Evolutionary conservation across 2,329 filamentous ascomycete species (phyloP).

Genomic region (Aspergillus tanneri): DNA sequence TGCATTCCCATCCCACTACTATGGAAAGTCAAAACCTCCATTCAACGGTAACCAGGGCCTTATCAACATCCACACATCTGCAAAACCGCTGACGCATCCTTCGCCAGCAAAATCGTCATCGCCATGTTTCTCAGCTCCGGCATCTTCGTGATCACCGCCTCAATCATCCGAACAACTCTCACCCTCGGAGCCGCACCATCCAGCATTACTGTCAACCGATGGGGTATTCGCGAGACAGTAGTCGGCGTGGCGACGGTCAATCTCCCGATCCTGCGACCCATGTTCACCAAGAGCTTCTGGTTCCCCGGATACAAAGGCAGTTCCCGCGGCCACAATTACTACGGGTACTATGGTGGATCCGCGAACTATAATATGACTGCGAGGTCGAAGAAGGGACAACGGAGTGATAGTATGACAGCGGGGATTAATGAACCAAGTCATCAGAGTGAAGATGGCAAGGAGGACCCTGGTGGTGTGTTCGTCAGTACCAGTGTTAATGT

Average conservation of each 20-base stretch:
- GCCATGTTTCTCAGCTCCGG: slow-evolving; percentile 6
- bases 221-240: slow-evolving; percentile 6
- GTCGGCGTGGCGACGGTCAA: slow-evolving; percentile 6
- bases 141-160: slow-evolving; percentile 6
- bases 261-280: slow-evolving; percentile 4
- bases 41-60: not conserved
- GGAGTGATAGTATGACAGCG: slow-evolving; percentile 4
- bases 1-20: slow-evolving; percentile 3
- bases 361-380: slow-evolving; percentile 1
- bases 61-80: not conserved
- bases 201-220: slow-evolving; percentile 5
- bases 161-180: slow-evolving; percentile 3
- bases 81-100: not conserved
- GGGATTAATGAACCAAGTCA: slow-evolving; percentile 1
- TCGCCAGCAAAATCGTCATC: slow-evolving; percentile 3
- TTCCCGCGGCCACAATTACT: not conserved
- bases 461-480: not conserved
- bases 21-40: slow-evolving; percentile 6
- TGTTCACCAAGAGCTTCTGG: slow-evolving; percentile 4
- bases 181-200: slow-evolving; percentile 1
- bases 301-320: not conserved
- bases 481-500: slow-evolving; percentile 4
- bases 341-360: not conserved
- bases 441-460: not conserved
- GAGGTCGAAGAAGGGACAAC: not conserved